Conservation (phyloP, 495 filamentous ascomycete genomes). For the Friedmanniomyces endolithicus region DNA sequence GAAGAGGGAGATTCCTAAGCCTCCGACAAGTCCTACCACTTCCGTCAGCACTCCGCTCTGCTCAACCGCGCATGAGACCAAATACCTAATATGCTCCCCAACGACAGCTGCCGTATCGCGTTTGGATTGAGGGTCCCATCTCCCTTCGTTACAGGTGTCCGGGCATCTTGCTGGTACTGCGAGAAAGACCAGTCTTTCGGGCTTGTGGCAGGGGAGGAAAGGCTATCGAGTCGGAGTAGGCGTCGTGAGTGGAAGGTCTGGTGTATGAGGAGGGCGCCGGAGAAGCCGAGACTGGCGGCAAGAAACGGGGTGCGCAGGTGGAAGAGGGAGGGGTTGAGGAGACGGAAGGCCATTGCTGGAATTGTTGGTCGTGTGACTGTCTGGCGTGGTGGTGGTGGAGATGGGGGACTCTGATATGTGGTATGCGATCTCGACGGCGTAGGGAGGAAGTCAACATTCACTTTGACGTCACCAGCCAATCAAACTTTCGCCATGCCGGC, state of each 20-base stretch:
- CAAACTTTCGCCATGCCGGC: too few species aligned
- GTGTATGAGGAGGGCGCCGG: slow-evolving; percentile 6
- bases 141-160: slow-evolving; percentile 16
- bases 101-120: slow-evolving; percentile 23
- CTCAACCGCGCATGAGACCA: not conserved
- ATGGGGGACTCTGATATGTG: too few species aligned
- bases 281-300: slow-evolving; percentile 15
- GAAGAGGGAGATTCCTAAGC: slow-evolving; percentile 61
- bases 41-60: not conserved
- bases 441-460: too few species aligned
- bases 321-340: slow-evolving; percentile 19
- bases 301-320: slow-evolving; percentile 17
- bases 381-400: too few species aligned
- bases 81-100: slow-evolving; percentile 26
- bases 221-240: slow-evolving; percentile 17
- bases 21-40: slow-evolving; percentile 48
- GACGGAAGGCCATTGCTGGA: slow-evolving; percentile 19
- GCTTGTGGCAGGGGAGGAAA: slow-evolving; percentile 3
- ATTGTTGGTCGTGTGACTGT: too few species aligned
- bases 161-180: slow-evolving; percentile 22
- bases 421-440: too few species aligned
- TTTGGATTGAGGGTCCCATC: slow-evolving; percentile 17
- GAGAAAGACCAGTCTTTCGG: slow-evolving; percentile 25
- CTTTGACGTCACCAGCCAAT: too few species aligned
- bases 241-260: slow-evolving; percentile 9